Conservation (phyloP, 225 moss, liverwort and hornwort genomes). For the Polytrichum commune region DNA sequence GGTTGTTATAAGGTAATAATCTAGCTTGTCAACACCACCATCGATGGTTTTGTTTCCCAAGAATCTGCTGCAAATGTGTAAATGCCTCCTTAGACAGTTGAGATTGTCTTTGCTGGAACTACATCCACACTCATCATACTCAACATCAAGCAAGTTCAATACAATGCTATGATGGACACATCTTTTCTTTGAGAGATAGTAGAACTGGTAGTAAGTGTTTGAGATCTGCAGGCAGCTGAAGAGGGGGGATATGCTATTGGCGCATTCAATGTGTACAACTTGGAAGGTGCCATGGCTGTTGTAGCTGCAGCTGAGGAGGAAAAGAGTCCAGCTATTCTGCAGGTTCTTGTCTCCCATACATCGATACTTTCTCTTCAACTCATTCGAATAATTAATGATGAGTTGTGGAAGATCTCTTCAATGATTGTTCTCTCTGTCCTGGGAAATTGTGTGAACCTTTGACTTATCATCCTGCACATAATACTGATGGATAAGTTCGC, state of each 20-base stretch:
- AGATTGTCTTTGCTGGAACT: neutral
- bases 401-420: too few relatives aligned
- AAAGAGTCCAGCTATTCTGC: constrained; percentile 87
- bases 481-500: too few relatives aligned
- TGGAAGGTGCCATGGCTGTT: constrained; percentile 91
- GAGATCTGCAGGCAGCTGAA: constrained; percentile 60
- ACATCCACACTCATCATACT: neutral
- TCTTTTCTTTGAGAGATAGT: neutral
- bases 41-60: too few relatives aligned
- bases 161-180: neutral
- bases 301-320: constrained; percentile 94
- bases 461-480: too few relatives aligned
- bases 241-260: constrained; percentile 83
- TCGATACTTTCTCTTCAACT: too few relatives aligned
- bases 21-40: too few relatives aligned
- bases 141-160: neutral
- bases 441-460: too few relatives aligned
- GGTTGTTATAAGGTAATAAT: too few relatives aligned
- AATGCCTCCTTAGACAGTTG: too few relatives aligned
- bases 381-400: too few relatives aligned
- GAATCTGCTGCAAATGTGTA: too few relatives aligned
- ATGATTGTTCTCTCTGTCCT: too few relatives aligned
- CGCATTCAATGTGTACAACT: constrained; percentile 88
- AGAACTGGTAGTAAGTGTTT: constrained; percentile 1
- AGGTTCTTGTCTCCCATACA: constrained; percentile 32